Conservation (phyloP, 176 grass and related monocot genomes). For the Rhipidocladum racemiflorum region DNA sequence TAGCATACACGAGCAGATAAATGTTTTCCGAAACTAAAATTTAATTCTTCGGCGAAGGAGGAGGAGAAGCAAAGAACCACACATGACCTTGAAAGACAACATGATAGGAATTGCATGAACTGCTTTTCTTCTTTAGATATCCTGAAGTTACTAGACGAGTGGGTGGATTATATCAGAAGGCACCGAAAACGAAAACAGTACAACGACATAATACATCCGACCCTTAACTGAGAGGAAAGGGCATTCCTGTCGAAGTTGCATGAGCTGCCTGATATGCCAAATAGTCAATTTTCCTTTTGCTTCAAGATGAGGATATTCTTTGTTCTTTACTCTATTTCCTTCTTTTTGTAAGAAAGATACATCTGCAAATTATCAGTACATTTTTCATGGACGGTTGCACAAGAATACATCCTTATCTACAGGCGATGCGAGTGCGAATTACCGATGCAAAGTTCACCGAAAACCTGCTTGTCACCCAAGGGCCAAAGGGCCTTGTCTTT, state of each 20-base stretch:
- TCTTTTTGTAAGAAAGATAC: background rate
- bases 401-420: slow-evolving; percentile 5
- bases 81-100: background rate
- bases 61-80: background rate
- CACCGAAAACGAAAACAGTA: background rate
- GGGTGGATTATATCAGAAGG: background rate
- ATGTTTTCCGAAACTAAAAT: background rate
- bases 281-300: background rate
- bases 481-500: background rate
- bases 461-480: slow-evolving; percentile 14
- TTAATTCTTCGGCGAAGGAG: background rate
- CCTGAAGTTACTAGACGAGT: background rate
- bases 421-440: background rate
- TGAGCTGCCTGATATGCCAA: background rate
- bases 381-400: background rate
- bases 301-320: background rate
- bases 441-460: background rate
- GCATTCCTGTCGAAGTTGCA: background rate
- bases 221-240: background rate
- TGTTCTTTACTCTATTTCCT: background rate
- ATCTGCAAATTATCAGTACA: background rate
- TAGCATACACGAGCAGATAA: background rate
- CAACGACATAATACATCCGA: background rate
- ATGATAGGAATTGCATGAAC: background rate
- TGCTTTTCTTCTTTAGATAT: background rate